These are phyloP conservation scores for Liquidambar formosana DNA, from an alignment of 164 flowering plant species.

Conservation along the genomic window DNA sequence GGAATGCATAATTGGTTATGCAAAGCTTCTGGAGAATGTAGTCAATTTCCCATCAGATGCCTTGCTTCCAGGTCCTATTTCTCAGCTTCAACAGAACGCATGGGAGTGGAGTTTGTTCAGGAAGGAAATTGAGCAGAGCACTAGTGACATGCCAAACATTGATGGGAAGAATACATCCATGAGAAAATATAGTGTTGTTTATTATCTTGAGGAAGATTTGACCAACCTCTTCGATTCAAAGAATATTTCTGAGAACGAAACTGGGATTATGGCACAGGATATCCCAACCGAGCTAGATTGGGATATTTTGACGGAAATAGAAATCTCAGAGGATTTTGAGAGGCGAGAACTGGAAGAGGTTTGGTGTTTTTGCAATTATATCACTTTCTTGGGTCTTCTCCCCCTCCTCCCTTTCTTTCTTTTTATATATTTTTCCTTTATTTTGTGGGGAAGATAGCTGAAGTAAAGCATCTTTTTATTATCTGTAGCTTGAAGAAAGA, in stretches of 20 bases:
- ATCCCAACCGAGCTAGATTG: conserved; percentile 58
- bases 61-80: conserved; percentile 51
- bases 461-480: conserved; percentile 14
- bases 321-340: conserved; percentile 67
- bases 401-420: not conserved
- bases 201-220: conserved; percentile 60
- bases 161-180: conserved; percentile 17
- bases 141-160: conserved; percentile 9
- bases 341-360: conserved; percentile 86
- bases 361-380: not conserved
- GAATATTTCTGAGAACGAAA: conserved; percentile 37
- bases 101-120: conserved; percentile 84
- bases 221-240: conserved; percentile 13
- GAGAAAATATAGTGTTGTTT: conserved; percentile 45
- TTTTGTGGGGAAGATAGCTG: conserved; percentile 10
- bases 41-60: conserved; percentile 83
- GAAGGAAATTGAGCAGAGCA: conserved; percentile 38
- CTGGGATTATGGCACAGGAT: conserved; percentile 36
- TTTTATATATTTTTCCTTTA: not conserved
- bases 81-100: conserved; percentile 44
- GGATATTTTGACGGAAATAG: conserved; percentile 61
- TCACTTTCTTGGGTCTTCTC: not conserved
- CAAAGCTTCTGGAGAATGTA: conserved; percentile 68
- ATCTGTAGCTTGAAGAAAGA: conserved; percentile 77
- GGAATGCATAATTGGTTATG: conserved; percentile 75